Base-by-base conservation (phyloP, 2,329 filamentous ascomycete genomes). In the Harringtonia aguacate region DNA sequence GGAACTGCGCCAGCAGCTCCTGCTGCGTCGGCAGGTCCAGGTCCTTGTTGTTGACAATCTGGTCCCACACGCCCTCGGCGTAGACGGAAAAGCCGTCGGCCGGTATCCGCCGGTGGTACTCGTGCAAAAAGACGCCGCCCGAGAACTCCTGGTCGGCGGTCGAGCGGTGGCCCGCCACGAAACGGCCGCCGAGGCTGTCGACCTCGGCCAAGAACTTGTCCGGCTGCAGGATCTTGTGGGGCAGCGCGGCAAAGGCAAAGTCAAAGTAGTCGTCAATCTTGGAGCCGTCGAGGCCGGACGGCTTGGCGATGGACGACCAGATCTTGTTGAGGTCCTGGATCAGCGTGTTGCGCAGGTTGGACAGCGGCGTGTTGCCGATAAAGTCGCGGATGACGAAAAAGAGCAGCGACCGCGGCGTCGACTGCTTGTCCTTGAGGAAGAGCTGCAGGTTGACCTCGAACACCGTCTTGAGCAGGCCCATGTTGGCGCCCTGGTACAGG, bases 341-440 rank as follows among this genome's bases (percentile, higher is more conserved):
- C 39, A 98, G 68, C 1, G 92, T 98, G 56, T 86, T 85, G 59
- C 88, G 85, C 43, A 98, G 77, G 63, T 95, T 97, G 50, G 80
- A 72, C 27, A 98, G 75, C 10, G 92, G 92, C 1, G 92, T 98
- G 39, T 79, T 86, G 52, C 92, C 92, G 51, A 97, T 77, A 62
- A 95, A 90, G 61, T 98, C 92, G 62, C 92, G 88, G 57, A 98
- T 95, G 53, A 98, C 92, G 68, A 98, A 98, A 71, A 98, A 97
- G 30, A 98, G 75, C 41, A 98, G 79, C 13, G 90, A 97, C 51
- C 89, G 79, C 27, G 90, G 86, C 27, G 82, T 88, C 17, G 86
- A 88, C 84, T 87, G 86, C 63, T 82, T 88, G 61, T 95, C 89
- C 69, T 95, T 95, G 55, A 97, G 72, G 65, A 98, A 98, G 24